Evolutionary conservation across 257 asterid genomes (phyloP), one percentile per base, ranked within the genome.

Genomic region (Solanum arcanum): DNA sequence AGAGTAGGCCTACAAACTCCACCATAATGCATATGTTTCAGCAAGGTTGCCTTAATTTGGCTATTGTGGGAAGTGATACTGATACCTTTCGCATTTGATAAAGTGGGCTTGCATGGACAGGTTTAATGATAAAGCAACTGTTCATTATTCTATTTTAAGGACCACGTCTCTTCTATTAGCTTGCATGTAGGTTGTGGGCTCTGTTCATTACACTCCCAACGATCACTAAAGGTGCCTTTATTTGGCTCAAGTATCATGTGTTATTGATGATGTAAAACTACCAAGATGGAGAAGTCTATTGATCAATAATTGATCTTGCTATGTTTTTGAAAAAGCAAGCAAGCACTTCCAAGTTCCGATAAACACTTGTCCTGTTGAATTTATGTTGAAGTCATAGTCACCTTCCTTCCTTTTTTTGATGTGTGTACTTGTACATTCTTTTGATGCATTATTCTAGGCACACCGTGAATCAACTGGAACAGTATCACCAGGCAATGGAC

Each of bases 381-480:
- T 75, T 16, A n/a, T 42, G 39, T 44, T 47, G 42, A 9, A 46
- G 84, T 72, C 80, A 72, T 27, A 25, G 35, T n/a, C 85, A 8
- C 2, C 6, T 18, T 68, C 21, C 16, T 69, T 44, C 14, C 39
- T 20, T 72, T 31, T 12, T 15, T 88, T 70, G 1, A 18, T 6
- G 16, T 49, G 25, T 76, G 39, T 56, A 33, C 59, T 64, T 37
- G 11, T n/a, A 37, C 39, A 56, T 44, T 35, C 31, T 76, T 29
- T 68, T 49, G 81, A 74, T 52, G 3, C 62, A n/a, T 86, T 84
- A 60, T 76, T 84, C 87, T 93, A 96, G 99, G 99, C 98, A 87
- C 94, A 93, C 88, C 96, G 98, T 1, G 99, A 96, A 90, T 96
- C 99, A 60, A 92, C 98, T 47, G 99, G 99, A 88, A 96, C 98